These are phyloP conservation scores for Blepharisma japonicum DNA, from an alignment of 73 alveolate species.

Conservation along the genomic window DNA sequence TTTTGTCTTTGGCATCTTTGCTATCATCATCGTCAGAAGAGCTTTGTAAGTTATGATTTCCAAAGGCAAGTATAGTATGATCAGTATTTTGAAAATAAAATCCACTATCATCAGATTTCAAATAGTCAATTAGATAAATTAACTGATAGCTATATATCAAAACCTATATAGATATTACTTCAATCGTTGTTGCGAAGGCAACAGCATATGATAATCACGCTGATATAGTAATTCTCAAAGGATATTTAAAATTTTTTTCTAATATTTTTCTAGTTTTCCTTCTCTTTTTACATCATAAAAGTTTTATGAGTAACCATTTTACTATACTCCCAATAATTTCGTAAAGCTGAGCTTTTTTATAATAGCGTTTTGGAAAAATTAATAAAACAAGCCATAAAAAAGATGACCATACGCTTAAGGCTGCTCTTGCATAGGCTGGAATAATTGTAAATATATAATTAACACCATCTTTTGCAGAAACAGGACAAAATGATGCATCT, in stretches of 20 bases:
- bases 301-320: background rate
- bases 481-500: background rate
- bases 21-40: background rate
- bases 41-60: background rate
- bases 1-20: background rate
- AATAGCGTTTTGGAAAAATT: background rate
- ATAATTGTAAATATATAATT: background rate
- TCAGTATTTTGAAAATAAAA: background rate
- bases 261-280: background rate
- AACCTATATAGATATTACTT: background rate
- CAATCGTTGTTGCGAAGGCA: background rate
- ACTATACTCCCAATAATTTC: background rate
- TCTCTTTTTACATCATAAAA: background rate
- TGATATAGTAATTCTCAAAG: background rate
- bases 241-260: background rate
- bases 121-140: background rate
- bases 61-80: background rate
- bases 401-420: background rate
- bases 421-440: background rate
- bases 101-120: background rate
- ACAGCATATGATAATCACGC: background rate
- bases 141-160: background rate
- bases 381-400: background rate
- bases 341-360: background rate
- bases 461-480: background rate